phyloP scores from a whole-genome alignment of 192 early-diverging fungal species.

The Phlyctochytrium planicorne region DNA sequence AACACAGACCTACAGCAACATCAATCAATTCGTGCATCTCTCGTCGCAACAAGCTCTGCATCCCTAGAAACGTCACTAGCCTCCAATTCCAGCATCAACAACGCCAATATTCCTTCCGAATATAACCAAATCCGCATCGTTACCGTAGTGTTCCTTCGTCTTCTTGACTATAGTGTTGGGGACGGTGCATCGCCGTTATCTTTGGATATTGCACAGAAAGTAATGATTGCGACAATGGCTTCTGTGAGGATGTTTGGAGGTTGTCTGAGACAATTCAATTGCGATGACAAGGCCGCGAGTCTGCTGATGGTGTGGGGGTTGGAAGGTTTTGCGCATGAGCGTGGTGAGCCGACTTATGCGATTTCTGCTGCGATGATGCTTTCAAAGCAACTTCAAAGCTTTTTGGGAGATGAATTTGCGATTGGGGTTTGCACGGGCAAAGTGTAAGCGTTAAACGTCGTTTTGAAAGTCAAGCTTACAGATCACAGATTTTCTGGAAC shows the following conservation, averaged over 20 bases:
- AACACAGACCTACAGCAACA: too few species aligned
- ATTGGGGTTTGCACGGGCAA: conserved; percentile 20
- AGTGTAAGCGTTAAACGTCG: too few species aligned
- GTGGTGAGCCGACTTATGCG: conserved; percentile 13
- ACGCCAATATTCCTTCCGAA: too few species aligned
- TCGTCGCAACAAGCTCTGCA: too few species aligned
- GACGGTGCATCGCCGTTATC: conserved; percentile 3
- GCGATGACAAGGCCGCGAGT: conserved; percentile 25
- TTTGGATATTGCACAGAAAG: conserved; percentile 17
- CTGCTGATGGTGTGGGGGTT: conserved; percentile 25
- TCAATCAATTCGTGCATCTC: too few species aligned
- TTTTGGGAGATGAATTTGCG: conserved; percentile 15
- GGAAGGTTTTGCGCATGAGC: conserved; percentile 28
- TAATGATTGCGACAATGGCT: conserved; percentile 2
- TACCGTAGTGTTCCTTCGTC: conserved; percentile 16
- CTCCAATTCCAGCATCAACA: not conserved
- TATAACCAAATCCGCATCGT: conserved; percentile 24
- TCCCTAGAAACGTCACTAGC: too few species aligned
- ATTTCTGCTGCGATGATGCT: conserved; percentile 17
- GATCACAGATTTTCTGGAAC: conserved; percentile 29
- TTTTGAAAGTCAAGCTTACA: too few species aligned
- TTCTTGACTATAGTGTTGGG: conserved; percentile 11
- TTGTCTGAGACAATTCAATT: conserved; percentile 25
- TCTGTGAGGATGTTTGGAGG: conserved; percentile 19
- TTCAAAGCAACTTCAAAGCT: not conserved